A percentile compares a stretch with the other conserved stretches of the same genome.
These are phyloP conservation scores for Baudoinia panamericana DNA, from an alignment of 495 filamentous ascomycete species.

Conservation along the genomic window DNA sequence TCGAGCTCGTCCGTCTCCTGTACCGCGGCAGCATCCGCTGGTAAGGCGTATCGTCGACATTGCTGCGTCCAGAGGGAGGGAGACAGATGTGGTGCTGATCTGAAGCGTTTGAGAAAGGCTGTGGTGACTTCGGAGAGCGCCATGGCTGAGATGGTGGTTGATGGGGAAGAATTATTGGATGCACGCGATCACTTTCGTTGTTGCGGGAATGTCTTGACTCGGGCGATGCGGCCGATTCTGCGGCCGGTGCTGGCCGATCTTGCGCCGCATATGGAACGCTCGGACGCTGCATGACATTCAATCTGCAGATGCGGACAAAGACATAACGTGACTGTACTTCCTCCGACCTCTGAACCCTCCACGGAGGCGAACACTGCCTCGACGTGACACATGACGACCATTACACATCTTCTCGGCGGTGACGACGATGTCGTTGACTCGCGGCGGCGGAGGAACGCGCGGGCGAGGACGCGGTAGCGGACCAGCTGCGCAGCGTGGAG, in stretches of 20 bases:
- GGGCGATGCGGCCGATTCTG: too few relatives aligned
- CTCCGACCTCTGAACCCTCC: background rate
- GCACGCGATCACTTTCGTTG: too few relatives aligned
- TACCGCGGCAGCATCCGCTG: constrained; percentile 14
- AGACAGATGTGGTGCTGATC: background rate
- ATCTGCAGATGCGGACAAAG: too few relatives aligned
- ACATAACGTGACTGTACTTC: too few relatives aligned
- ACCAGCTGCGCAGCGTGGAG: constrained; percentile 4
- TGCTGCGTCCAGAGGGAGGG: constrained; percentile 12
- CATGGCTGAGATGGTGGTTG: too few relatives aligned
- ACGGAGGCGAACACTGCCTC: background rate
- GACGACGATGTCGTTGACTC: constrained; percentile 17
- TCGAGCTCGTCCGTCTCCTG: constrained; percentile 24
- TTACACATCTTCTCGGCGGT: constrained; percentile 1
- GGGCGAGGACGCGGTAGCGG: constrained; percentile 16
- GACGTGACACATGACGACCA: constrained; percentile 4
- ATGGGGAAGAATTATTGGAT: too few relatives aligned
- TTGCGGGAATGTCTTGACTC: too few relatives aligned
- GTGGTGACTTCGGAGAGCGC: constrained; percentile 17
- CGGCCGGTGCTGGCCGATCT: too few relatives aligned
- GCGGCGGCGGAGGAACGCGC: constrained; percentile 7
- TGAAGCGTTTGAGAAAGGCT: constrained; percentile 13
- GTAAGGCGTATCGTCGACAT: constrained; percentile 22
- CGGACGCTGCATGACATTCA: too few relatives aligned
- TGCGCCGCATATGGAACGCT: too few relatives aligned